phyloP scores from a whole-genome alignment of 305 asterid genomes.

The Fraxinus dipetala region DNA sequence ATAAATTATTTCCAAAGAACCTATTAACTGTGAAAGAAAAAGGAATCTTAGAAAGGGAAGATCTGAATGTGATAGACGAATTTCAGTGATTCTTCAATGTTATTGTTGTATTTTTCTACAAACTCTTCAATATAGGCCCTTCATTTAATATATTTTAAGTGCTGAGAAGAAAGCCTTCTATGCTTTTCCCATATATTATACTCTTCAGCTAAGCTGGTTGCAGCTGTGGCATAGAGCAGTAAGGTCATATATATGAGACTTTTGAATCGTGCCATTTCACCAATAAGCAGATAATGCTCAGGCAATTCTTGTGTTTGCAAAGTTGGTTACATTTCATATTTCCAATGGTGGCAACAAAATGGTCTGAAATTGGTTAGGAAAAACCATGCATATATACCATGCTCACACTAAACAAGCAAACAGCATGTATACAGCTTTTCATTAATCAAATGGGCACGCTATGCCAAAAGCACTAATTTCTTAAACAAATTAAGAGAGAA shows the following conservation, averaged over 20 bases:
- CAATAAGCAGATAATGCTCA: slow-evolving; percentile 10
- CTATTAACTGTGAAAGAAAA: background rate
- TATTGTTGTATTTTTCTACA: background rate
- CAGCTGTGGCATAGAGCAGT: background rate
- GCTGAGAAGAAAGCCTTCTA: background rate
- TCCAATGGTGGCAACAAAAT: background rate
- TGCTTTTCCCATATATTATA: slow-evolving; percentile 4
- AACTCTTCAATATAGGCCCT: background rate
- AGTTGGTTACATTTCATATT: background rate
- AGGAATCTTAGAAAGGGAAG: background rate
- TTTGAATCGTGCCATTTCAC: background rate
- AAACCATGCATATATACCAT: background rate
- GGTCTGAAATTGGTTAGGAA: slow-evolving; percentile 1
- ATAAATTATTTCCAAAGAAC: background rate
- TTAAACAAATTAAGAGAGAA: background rate
- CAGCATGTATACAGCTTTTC: background rate
- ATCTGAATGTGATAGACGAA: background rate
- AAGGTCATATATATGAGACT: background rate
- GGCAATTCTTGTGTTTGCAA: background rate
- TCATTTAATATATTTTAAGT: background rate
- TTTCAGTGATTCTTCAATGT: background rate
- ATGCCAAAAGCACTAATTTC: background rate
- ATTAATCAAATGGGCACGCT: background rate
- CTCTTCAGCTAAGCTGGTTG: background rate
- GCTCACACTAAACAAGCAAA: slow-evolving; percentile 1